These are phyloP conservation scores for Solanum hybrid DNA, from an alignment of 305 asterid genomes.

Conservation along the genomic window DNA sequence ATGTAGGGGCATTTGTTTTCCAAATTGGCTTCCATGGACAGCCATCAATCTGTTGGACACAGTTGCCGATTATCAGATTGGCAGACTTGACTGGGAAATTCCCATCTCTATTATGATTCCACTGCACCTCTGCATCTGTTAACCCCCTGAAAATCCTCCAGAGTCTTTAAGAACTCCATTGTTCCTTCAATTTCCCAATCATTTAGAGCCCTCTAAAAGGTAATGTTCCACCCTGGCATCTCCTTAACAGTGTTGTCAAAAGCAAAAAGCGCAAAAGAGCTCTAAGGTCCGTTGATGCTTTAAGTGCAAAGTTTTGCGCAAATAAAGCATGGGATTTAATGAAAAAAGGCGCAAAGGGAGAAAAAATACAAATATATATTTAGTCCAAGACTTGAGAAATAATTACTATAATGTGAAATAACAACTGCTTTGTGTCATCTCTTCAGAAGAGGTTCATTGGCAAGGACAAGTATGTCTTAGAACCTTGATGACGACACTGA, in stretches of 20 bases:
- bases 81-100: background rate
- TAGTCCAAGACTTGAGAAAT: background rate
- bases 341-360: background rate
- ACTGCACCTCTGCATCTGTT: background rate
- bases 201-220: background rate
- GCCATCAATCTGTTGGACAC: background rate
- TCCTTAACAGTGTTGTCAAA: background rate
- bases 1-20: background rate
- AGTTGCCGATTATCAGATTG: background rate
- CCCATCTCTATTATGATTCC: background rate
- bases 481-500: background rate
- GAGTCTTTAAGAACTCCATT: background rate
- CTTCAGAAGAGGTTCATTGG: background rate
- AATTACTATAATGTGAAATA: background rate
- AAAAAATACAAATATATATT: background rate
- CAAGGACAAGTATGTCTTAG: background rate
- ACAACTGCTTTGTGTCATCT: background rate
- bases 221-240: background rate
- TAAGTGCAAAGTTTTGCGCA: background rate
- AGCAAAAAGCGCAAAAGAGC: background rate
- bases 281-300: background rate
- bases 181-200: background rate
- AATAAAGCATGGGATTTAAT: background rate
- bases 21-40: background rate
- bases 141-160: background rate